These are phyloP conservation scores for Tetrapisispora pingtungensis DNA, from an alignment of 805 yeast species.

Conservation along the genomic window DNA sequence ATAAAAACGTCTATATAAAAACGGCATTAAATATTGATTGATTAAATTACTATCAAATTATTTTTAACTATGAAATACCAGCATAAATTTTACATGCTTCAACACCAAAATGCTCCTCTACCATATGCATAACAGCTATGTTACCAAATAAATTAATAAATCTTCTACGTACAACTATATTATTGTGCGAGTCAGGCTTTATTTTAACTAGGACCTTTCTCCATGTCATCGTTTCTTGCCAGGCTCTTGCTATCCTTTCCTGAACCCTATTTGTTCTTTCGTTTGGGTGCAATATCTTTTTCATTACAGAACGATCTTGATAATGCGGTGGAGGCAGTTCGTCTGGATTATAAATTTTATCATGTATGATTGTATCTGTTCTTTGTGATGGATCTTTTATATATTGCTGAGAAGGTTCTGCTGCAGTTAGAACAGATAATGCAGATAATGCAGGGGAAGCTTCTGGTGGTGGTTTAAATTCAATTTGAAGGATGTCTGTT, in stretches of 20 bases:
- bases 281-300: conserved; percentile 25
- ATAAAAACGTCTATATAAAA: too few species aligned
- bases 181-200: conserved; percentile 89
- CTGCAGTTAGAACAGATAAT: conserved; percentile 65
- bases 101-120: conserved; percentile 37
- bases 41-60: neutral
- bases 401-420: conserved; percentile 60
- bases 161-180: conserved; percentile 73
- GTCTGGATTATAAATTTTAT: conserved; percentile 54
- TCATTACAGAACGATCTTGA: conserved; percentile 16
- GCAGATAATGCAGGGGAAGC: conserved; percentile 76
- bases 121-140: conserved; percentile 81
- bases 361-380: conserved; percentile 67
- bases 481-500: conserved; percentile 5
- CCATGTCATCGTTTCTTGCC: conserved; percentile 81
- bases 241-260: conserved; percentile 76
- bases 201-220: conserved; percentile 75
- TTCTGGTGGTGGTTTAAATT: conserved; percentile 47
- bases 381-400: conserved; percentile 59
- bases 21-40: too few species aligned
- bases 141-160: conserved; percentile 87
- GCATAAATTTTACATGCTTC: conserved; percentile 12
- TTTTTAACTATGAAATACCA: neutral
- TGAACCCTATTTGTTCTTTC: conserved; percentile 28
- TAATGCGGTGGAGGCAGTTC: conserved; percentile 55